Evolutionary conservation across 1,284 basidiomycete genomes (phyloP), one percentile per base, ranked within the genome.

Genomic region (Cutaneotrichosporon sp.): DNA sequence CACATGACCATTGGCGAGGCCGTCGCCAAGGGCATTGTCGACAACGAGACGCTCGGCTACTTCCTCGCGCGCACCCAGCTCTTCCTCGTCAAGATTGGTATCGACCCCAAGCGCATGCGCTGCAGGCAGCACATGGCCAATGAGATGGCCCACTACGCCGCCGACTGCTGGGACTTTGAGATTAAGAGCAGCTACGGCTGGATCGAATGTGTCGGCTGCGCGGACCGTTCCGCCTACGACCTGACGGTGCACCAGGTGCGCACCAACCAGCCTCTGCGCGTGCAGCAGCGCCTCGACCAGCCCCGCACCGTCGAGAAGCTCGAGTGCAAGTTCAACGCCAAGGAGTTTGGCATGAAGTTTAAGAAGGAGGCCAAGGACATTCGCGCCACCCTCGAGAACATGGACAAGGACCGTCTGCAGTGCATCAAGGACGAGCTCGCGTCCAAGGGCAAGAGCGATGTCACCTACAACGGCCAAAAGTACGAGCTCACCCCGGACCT

Each of bases 161-260:
- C 90, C 30, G 94, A 98, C 78, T 98, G 94, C 77, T 99, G 94
- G 94, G 94, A 98, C 73, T 93, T 93, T 54, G 94, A 98, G 79
- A 97, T 98, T 62, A 82, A 92, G 66, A 93, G 90, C 51, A 88
- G 88, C 44, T 87, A 85, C 65, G 94, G 94, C 48, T 98, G 96
- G 96, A 94, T 91, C 57, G 96, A 98, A 77, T 98, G 94, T 74
- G 93, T 97, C 47, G 96, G 94, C n/a, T 98, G 96, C 76, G 94
- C 96, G 43, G 94, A 99, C 77, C 86, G 96, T 51, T 90, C 90
- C 10, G 96, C 96, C 26, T 98, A 97, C 76, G 96, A 98, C 63
- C 68, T 83, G 50, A 81, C 79, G n/a, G 81, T 83, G 22, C 82
- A 83, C 72, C 72, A 77, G 52, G 75, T 75, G 57, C 76, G 77